These are phyloP conservation scores for Pyrenochaeta sp. DNA, from an alignment of 2,329 filamentous ascomycete species.

Conservation along the genomic window DNA sequence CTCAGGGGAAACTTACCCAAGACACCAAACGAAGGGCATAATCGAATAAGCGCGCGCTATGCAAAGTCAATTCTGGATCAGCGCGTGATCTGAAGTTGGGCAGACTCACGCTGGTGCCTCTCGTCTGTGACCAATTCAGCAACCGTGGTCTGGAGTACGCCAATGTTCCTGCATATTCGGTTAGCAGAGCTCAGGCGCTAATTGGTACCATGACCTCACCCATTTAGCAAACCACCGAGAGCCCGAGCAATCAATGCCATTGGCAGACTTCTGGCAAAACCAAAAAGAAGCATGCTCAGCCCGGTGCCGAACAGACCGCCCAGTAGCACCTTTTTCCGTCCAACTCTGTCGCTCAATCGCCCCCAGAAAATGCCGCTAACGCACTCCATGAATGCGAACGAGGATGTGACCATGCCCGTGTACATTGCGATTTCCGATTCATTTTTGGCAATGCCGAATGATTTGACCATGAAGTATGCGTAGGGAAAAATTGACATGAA, in stretches of 20 bases:
- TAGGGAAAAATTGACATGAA: slow-evolving; percentile 99
- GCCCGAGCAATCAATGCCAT: slow-evolving; percentile 88
- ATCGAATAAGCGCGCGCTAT: slow-evolving; percentile 91
- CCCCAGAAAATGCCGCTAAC: slow-evolving; percentile 94
- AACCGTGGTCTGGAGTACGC: slow-evolving; percentile 93
- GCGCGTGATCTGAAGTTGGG: slow-evolving; percentile 8
- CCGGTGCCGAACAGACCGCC: slow-evolving; percentile 91
- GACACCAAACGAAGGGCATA: slow-evolving; percentile 98
- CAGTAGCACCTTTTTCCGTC: slow-evolving; percentile 90
- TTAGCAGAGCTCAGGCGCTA: slow-evolving; percentile 40
- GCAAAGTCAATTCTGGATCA: slow-evolving; percentile 32
- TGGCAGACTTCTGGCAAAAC: slow-evolving; percentile 83
- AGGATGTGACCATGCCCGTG: slow-evolving; percentile 93
- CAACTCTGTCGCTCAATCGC: slow-evolving; percentile 86
- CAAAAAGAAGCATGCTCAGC: slow-evolving; percentile 90
- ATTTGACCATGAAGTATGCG: slow-evolving; percentile 96
- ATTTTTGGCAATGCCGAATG: slow-evolving; percentile 84
- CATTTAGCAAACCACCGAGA: slow-evolving; percentile 89
- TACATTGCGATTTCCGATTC: slow-evolving; percentile 86
- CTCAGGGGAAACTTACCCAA: slow-evolving; percentile 68
- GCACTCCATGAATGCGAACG: slow-evolving; percentile 96
- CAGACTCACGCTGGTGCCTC: slow-evolving; percentile 81
- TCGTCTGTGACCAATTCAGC: slow-evolving; percentile 92
- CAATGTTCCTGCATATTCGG: slow-evolving; percentile 75
- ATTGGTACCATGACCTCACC: slow-evolving; percentile 64